These are phyloP conservation scores for Pyrenophora teres DNA, from an alignment of 2,329 filamentous ascomycete species.

Conservation along the genomic window DNA sequence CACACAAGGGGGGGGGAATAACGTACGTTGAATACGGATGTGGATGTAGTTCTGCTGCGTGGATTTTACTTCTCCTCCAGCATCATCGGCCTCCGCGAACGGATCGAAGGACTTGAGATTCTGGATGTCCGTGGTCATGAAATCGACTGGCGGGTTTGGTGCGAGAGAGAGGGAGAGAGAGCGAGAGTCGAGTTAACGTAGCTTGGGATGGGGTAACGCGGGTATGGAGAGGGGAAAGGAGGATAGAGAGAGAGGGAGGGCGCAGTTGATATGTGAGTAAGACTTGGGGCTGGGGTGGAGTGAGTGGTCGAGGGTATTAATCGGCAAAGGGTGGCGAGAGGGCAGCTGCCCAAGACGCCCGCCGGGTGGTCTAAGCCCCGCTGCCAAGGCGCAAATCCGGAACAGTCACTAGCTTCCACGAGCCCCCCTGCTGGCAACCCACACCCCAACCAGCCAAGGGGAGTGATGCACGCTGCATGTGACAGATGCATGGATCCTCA, in stretches of 20 bases:
- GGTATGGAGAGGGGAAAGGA: background rate
- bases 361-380: conserved; percentile 13
- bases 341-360: conserved; percentile 4
- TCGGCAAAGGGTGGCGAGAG: conserved; percentile 15
- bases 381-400: conserved; percentile 4
- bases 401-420: no score
- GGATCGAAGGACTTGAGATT: conserved; percentile 70
- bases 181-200: background rate
- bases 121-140: conserved; percentile 46
- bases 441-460: no score
- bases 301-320: conserved; percentile 6
- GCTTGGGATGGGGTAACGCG: no score
- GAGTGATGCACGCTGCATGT: no score
- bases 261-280: conserved; percentile 8
- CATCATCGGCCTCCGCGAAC: conserved; percentile 99
- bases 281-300: background rate
- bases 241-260: no score
- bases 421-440: no score
- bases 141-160: conserved; percentile 39
- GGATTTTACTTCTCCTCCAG: conserved; percentile 90
- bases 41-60: conserved; percentile 95
- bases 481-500: no score
- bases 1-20: conserved; percentile 56
- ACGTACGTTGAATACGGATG: conserved; percentile 96
- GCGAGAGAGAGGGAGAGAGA: no score